Base-by-base conservation (phyloP, 148 eudicot genomes). In the Fagopyrum homotropicum region DNA sequence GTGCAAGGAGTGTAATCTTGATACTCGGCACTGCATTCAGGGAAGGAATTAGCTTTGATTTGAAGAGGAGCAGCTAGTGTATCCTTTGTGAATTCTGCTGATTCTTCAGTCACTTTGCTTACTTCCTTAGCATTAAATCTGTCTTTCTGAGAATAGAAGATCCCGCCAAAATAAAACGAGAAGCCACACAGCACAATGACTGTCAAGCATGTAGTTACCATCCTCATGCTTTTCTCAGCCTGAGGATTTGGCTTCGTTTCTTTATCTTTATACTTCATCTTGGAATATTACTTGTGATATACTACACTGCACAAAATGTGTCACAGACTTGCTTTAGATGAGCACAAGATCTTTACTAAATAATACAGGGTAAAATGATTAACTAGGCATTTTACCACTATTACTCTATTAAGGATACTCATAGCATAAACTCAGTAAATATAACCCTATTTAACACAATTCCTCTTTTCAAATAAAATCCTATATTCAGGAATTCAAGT, bases 1-100 rank as follows among this genome's bases (percentile, higher is more conserved):
- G 99, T 92, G 89, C 99, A 95, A 2, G 99, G 99, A 22, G 99
- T 95, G 82, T 86, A 89, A 71, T 95, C 99, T 79, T 90, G 96
- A 74, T 79, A 85, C 19, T 86, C 89, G 69, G 75, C 30, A 50
- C 86, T 77, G 81, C 99, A 95, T 73, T 89, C 88, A 11, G 92
- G 84, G 77, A 92, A 92, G 43, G 90, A 73, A 75, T 85, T 80
- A 11, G 85, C 56, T 83, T 84, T 90, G 45, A 83, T 63, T 83
- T 88, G 88, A n/a, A 89, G 78, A 73, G 89, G 81, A 17, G 80
- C 75, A 40, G 73, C 77, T 11, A 69, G 76, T 45, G 82, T 56
- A 35, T 79, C 80, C 77, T 66, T 76, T 7, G 82, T 44, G 4
- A 85, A 75, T 69, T 80, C 75, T 51, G 60, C 75, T 47, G 74